Base-by-base conservation (phyloP, 2,329 filamentous ascomycete species). In the Colletotrichum gloeosporioides region DNA sequence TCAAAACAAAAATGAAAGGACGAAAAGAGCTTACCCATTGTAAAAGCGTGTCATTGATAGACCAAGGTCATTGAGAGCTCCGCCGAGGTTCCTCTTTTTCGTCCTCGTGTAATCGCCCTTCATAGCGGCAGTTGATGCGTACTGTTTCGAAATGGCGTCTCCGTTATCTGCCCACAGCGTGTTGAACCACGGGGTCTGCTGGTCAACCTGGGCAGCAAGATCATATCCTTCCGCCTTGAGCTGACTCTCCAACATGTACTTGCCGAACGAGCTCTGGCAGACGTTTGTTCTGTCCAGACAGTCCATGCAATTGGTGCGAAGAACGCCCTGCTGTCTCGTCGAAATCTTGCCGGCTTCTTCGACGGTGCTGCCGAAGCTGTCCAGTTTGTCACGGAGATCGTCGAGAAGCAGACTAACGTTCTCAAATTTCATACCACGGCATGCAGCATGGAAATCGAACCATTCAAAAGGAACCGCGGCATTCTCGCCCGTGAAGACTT, bases 241-340 rank as follows among this genome's bases (percentile, higher is more conserved):
- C 81, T 98, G 95, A 36, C 90, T 83, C 79, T 98, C 95, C 3
- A 99, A 89, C 78, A 95, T 94, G 81, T 94, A 92, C 81, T 95
- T 95, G 7, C 92, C 97, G 82, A 96, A 96, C 0, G 96, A 97
- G 81, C 95, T 98, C 84, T 99, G 96, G 55, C 96, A 96, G 27
- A 99, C 96, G 79, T 99, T 99, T 3, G 97, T 99, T 27, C 97
- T 92, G 83, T 99, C 97, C 12, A 99, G 88, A 80, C 97, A 99
- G 82, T 99, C 97, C 97, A 99, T 99, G 84, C 97, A 99, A 82
- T 99, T 99, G 3, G 96, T 98, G 72, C 97, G 91, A n/a, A 99
- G 84, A 8, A 98, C 91, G 2, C 96, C 96, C 31, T 87, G 89
- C 82, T 98, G 96, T 63, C 82, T 86, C 6, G 82, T 79, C 18